Evolutionary conservation across 208 protist genomes (phyloP).

Genomic region (Strigomonas culicis): DNA sequence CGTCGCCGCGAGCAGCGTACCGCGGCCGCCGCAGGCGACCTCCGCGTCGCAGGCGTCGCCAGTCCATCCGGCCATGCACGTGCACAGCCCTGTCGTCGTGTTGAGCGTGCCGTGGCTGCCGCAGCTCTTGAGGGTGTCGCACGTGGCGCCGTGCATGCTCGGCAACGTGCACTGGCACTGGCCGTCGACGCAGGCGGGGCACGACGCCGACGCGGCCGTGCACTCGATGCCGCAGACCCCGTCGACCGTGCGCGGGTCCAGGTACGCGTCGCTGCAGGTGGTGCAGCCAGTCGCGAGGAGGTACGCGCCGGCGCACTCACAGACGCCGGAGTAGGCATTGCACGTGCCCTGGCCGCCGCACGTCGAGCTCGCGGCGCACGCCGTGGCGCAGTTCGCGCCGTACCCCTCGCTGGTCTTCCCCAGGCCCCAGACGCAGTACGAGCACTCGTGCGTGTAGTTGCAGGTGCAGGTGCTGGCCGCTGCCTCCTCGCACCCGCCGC

Average conservation of each 20-base stretch:
- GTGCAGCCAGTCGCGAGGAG: too few relatives aligned
- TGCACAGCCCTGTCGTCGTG: conserved; percentile 9
- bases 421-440: conserved; percentile 32
- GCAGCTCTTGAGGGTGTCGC: conserved; percentile 13
- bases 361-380: neutral
- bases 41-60: conserved; percentile 14
- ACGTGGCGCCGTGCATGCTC: too few relatives aligned
- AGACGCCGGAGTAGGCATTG: neutral
- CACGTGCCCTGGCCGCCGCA: neutral
- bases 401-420: conserved; percentile 1
- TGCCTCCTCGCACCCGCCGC: conserved; percentile 29
- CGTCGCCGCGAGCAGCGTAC: conserved; percentile 17
- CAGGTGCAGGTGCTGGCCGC: conserved; percentile 18
- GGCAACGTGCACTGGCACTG: too few relatives aligned
- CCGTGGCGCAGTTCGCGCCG: conserved; percentile 6
- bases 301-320: neutral
- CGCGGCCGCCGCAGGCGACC: conserved; percentile 21
- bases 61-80: conserved; percentile 16
- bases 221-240: neutral
- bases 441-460: conserved; percentile 22
- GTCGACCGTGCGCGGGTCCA: too few relatives aligned
- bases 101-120: conserved; percentile 7
- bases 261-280: conserved; percentile 11
- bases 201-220: neutral
- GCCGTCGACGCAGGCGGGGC: too few relatives aligned